Evolutionary conservation across 2,329 filamentous ascomycete genomes (phyloP).

Genomic region (Scopulariopsis brevicaulis): DNA sequence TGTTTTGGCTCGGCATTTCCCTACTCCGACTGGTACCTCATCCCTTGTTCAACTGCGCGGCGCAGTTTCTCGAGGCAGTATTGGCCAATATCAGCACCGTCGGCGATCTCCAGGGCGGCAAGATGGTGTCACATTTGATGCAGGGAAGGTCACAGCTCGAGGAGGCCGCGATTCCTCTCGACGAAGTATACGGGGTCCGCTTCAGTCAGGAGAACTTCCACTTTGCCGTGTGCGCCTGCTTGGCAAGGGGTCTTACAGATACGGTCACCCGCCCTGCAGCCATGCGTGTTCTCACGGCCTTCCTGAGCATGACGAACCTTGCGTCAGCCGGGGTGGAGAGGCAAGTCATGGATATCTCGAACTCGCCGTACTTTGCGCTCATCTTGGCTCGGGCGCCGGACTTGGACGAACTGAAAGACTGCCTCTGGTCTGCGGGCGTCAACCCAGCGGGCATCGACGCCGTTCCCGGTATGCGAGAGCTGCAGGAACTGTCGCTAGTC

Average conservation of each 20-base stretch:
- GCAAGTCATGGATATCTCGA: conserved; percentile 14
- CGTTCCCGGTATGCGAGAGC: conserved; percentile 24
- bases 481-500: conserved; percentile 32
- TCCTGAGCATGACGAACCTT: conserved; percentile 31
- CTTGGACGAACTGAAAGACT: conserved; percentile 49
- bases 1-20: conserved; percentile 61
- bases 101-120: conserved; percentile 45
- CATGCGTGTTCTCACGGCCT: conserved; percentile 49
- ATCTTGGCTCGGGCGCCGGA: conserved; percentile 45
- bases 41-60: conserved; percentile 53
- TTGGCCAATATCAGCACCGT: conserved; percentile 52
- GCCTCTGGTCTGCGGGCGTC: conserved; percentile 48
- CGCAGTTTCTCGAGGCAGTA: conserved; percentile 53
- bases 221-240: conserved; percentile 52
- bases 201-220: conserved; percentile 56
- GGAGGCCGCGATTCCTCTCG: conserved; percentile 48
- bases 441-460: conserved; percentile 29
- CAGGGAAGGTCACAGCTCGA: conserved; percentile 50
- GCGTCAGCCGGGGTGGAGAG: conserved; percentile 11
- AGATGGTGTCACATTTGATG: conserved; percentile 47
- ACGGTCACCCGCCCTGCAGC: conserved; percentile 46
- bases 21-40: conserved; percentile 52
- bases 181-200: conserved; percentile 54
- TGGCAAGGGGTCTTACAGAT: conserved; percentile 54
- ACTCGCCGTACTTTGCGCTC: conserved; percentile 48